Evolutionary conservation across 1,284 basidiomycete species (phyloP).

Genomic region (Sanghuangporus sanghuang): DNA sequence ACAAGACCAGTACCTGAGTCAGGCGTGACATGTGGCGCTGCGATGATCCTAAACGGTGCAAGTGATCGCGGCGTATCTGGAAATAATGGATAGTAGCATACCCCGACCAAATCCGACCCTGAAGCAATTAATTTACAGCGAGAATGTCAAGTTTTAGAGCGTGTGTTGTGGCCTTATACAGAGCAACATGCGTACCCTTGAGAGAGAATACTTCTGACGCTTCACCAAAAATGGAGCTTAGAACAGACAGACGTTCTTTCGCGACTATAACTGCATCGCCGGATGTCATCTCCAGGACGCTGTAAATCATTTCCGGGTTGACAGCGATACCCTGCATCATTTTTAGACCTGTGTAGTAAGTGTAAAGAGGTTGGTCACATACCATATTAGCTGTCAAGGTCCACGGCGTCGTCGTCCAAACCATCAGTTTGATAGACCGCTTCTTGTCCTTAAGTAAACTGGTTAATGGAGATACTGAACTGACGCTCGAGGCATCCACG

Average conservation of each 20-base stretch:
- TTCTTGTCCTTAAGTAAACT: neutral
- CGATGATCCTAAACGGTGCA: slow-evolving; percentile 38
- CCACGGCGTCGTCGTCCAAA: slow-evolving; percentile 99
- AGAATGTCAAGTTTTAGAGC: neutral
- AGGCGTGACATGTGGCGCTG: slow-evolving; percentile 74
- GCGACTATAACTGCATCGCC: slow-evolving; percentile 58
- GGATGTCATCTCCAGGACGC: slow-evolving; percentile 42
- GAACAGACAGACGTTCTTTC: slow-evolving; percentile 48
- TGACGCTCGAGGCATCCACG: slow-evolving; percentile 31
- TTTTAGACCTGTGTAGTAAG: neutral
- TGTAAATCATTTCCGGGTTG: slow-evolving; percentile 70
- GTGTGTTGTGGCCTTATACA: neutral
- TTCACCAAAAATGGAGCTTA: slow-evolving; percentile 50
- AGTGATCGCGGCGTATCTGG: slow-evolving; percentile 23
- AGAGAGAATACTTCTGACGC: slow-evolving; percentile 44
- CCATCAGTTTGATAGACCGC: slow-evolving; percentile 52
- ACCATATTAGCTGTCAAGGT: slow-evolving; percentile 96
- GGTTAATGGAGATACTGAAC: neutral
- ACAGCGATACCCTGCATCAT: slow-evolving; percentile 76
- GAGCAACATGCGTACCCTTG: slow-evolving; percentile 34
- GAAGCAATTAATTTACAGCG: neutral
- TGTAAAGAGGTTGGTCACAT: slow-evolving; percentile 20
- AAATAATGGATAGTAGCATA: slow-evolving; percentile 71
- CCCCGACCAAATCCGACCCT: slow-evolving; percentile 64
- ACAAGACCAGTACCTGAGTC: slow-evolving; percentile 95